A percentile compares a stretch with the other conserved stretches of the same genome.
Evolutionary conservation across 345 rosid species (phyloP).

Genomic region (Passiflora organensis): DNA sequence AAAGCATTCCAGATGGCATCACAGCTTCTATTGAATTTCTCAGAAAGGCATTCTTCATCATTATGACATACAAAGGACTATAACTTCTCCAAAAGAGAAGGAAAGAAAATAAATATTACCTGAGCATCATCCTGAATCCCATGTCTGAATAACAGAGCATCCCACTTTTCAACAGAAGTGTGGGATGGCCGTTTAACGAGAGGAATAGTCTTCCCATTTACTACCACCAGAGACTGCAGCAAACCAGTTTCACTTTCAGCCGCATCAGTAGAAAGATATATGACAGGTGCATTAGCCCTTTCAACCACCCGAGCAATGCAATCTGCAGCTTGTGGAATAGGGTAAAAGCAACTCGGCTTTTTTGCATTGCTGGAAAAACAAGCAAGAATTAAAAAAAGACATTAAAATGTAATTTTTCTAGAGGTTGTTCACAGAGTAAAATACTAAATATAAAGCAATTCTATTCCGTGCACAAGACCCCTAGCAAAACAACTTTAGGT

Average conservation of each 20-base stretch:
- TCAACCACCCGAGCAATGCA: conserved; percentile 74
- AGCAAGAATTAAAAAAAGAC: conserved; percentile 17
- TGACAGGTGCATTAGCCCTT: conserved; percentile 59
- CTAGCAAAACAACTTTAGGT: too few relatives aligned
- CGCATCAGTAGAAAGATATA: conserved; percentile 94
- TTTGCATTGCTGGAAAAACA: conserved; percentile 69
- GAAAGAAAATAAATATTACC: conserved; percentile 33
- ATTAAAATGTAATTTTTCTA: conserved; percentile 3
- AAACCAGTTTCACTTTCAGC: conserved; percentile 86
- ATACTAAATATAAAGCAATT: too few relatives aligned
- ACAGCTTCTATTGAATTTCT: too few relatives aligned
- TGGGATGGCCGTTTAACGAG: conserved; percentile 70
- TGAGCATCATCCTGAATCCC: conserved; percentile 62
- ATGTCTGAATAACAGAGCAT: conserved; percentile 74
- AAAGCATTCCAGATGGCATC: too few relatives aligned
- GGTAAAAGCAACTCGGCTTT: conserved; percentile 92
- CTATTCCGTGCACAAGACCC: too few relatives aligned
- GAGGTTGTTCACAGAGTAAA: neutral
- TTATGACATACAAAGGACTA: too few relatives aligned
- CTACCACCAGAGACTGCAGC: conserved; percentile 61
- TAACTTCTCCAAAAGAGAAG: conserved; percentile 1
- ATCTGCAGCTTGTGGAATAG: conserved; percentile 91
- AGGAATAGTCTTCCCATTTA: conserved; percentile 65
- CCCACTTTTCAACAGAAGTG: conserved; percentile 90
- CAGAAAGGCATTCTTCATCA: too few relatives aligned